These are phyloP conservation scores for Acephala macrosclerotiorum DNA, from an alignment of 2,329 filamentous ascomycete genomes.

Conservation along the genomic window DNA sequence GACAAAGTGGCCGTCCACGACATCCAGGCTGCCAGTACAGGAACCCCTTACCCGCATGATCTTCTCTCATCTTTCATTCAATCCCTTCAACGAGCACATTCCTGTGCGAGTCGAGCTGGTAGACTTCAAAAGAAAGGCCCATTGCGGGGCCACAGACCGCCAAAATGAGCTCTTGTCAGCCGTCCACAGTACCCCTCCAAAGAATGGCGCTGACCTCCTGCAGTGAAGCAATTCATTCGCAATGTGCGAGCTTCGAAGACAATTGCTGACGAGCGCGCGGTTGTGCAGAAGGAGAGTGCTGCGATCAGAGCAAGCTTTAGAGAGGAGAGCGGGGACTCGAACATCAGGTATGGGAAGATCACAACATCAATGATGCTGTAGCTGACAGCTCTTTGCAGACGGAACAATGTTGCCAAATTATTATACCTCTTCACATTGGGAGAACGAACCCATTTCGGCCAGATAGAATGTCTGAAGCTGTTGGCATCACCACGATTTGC, in stretches of 20 bases:
- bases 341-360: conserved; percentile 73
- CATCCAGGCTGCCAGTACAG: neutral
- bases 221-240: conserved; percentile 99
- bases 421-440: conserved; percentile 98
- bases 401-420: conserved; percentile 98
- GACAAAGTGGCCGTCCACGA: neutral
- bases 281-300: conserved; percentile 98
- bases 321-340: conserved; percentile 93
- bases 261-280: conserved; percentile 96
- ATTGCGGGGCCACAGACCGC: conserved; percentile 40
- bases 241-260: conserved; percentile 99
- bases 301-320: conserved; percentile 97
- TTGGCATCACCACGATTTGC: conserved; percentile 96
- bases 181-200: conserved; percentile 26
- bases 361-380: conserved; percentile 1
- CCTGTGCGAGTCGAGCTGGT: conserved; percentile 25
- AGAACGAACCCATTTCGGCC: conserved; percentile 96
- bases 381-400: conserved; percentile 57
- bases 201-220: conserved; percentile 30
- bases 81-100: neutral
- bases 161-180: conserved; percentile 47
- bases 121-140: conserved; percentile 38
- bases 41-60: neutral
- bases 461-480: conserved; percentile 98
- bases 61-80: neutral